A percentile compares a stretch with the other conserved stretches of the same genome.
These are phyloP conservation scores for Tolypocladium endophyticum DNA, from an alignment of 2,329 filamentous ascomycete genomes.

Conservation along the genomic window DNA sequence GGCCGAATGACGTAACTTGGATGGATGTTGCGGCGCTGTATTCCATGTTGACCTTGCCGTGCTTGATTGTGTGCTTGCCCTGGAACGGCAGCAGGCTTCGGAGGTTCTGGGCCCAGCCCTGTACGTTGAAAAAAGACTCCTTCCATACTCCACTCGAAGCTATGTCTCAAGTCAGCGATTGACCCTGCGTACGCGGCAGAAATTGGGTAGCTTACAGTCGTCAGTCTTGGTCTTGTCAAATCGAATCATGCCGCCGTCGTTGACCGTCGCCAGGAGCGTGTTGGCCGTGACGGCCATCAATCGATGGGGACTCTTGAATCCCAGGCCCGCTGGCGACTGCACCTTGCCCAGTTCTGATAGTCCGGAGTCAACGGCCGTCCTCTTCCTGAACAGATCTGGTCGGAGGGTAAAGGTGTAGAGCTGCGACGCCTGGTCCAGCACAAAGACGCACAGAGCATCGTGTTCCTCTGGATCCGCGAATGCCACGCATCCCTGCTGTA, in stretches of 20 bases:
- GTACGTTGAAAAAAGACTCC: constrained; percentile 63
- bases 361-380: constrained; percentile 58
- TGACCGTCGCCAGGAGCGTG: constrained; percentile 69
- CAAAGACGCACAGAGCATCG: constrained; percentile 69
- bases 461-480: constrained; percentile 71
- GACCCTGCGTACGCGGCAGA: background rate
- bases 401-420: constrained; percentile 77
- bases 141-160: constrained; percentile 41
- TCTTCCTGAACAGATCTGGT: constrained; percentile 69
- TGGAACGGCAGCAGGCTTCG: constrained; percentile 58
- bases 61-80: constrained; percentile 50
- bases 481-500: constrained; percentile 69
- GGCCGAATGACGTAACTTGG: constrained; percentile 39
- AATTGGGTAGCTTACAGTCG: constrained; percentile 28
- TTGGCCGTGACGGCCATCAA: constrained; percentile 64
- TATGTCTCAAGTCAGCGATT: constrained; percentile 2
- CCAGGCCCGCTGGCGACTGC: constrained; percentile 61
- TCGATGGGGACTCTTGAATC: constrained; percentile 70
- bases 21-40: constrained; percentile 56
- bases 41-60: constrained; percentile 56
- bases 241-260: constrained; percentile 65
- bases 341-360: constrained; percentile 69
- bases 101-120: constrained; percentile 59
- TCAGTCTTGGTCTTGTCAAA: constrained; percentile 49
- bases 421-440: constrained; percentile 66